Evolutionary conservation across 2,329 filamentous ascomycete genomes (phyloP).

Genomic region (Fusarium napiforme): DNA sequence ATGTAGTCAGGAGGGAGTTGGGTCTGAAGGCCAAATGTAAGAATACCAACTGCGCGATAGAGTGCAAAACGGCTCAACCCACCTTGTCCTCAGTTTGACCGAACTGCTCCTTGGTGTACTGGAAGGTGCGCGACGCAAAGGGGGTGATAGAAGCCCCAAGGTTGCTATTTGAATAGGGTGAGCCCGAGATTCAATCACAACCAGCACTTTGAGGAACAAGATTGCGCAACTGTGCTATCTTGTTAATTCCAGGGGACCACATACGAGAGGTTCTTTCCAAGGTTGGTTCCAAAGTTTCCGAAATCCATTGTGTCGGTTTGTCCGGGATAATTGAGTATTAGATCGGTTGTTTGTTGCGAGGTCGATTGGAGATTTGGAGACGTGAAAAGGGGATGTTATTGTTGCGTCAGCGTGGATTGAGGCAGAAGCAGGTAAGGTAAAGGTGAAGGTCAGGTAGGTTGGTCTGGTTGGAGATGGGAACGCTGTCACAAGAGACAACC

Average conservation of each 20-base stretch:
- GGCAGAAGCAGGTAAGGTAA: conserved; percentile 14
- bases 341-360: conserved; percentile 4
- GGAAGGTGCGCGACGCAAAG: conserved; percentile 92
- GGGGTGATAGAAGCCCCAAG: conserved; percentile 87
- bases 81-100: conserved; percentile 96
- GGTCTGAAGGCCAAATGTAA: conserved; percentile 67
- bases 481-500: conserved; percentile 49
- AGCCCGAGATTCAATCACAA: conserved; percentile 20
- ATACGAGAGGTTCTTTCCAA: conserved; percentile 67
- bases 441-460: background rate
- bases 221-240: conserved; percentile 25
- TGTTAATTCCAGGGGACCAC: conserved; percentile 40
- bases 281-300: conserved; percentile 55
- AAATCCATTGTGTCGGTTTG: conserved; percentile 62
- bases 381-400: conserved; percentile 30
- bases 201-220: conserved; percentile 22
- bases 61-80: conserved; percentile 26
- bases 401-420: conserved; percentile 41
- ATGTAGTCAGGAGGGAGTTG: conserved; percentile 97
- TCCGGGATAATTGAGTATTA: conserved; percentile 9
- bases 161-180: conserved; percentile 53
- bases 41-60: conserved; percentile 29
- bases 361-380: conserved; percentile 24
- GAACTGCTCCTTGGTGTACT: conserved; percentile 98
- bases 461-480: conserved; percentile 36